These are phyloP conservation scores for Chlorophyllum brunneum DNA, from an alignment of 768 basidiomycete genomes.

Conservation along the genomic window DNA sequence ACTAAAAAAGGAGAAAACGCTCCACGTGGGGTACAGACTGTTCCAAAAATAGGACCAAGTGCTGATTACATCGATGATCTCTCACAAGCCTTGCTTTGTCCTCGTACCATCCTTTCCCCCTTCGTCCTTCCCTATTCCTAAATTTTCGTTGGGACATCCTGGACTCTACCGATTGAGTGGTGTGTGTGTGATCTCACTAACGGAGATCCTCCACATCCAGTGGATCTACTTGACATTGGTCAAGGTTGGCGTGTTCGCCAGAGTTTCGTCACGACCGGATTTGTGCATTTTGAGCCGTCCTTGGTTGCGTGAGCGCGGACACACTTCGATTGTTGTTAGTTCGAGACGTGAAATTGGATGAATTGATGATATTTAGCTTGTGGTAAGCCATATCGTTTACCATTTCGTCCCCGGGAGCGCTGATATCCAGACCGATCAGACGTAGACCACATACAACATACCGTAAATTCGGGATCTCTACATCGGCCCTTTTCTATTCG, in stretches of 20 bases:
- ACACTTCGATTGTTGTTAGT: neutral
- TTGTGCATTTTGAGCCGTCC: neutral
- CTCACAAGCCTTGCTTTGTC: neutral
- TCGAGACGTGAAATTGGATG: slow-evolving; percentile 1
- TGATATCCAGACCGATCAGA: neutral
- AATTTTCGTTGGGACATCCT: neutral
- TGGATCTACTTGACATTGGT: neutral
- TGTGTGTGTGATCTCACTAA: neutral
- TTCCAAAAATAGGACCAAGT: slow-evolving; percentile 7
- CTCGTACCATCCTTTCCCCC: neutral
- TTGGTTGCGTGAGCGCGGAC: neutral
- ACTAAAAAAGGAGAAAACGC: neutral
- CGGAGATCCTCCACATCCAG: too few relatives aligned
- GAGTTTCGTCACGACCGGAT: neutral
- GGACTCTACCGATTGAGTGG: neutral
- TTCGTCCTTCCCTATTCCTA: neutral
- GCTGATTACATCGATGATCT: slow-evolving; percentile 14
- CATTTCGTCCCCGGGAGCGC: too few relatives aligned
- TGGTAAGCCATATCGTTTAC: neutral
- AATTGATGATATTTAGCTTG: neutral
- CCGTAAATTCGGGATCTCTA: neutral
- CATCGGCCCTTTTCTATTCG: too few relatives aligned
- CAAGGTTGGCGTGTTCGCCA: neutral
- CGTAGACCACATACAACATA: neutral
- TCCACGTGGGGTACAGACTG: slow-evolving; percentile 4